Base-by-base conservation (phyloP, 2,329 filamentous ascomycete species). In the Biscogniauxia sp. region DNA sequence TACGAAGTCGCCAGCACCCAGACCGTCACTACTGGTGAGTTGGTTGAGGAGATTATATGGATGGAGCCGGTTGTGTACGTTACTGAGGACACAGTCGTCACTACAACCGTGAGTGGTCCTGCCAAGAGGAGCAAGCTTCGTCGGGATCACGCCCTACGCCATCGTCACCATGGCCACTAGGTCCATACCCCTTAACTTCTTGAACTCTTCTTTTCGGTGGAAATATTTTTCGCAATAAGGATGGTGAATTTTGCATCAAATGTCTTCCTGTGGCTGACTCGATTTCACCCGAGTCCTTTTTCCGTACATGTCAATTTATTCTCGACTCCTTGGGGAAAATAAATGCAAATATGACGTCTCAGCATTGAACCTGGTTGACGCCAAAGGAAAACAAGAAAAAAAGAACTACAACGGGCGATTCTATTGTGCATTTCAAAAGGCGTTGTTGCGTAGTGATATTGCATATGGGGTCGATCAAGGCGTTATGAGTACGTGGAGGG, bases 21-120 rank as follows among this genome's bases (percentile, higher is more conserved):
- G 65, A 86, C 79, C 62, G 63, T 81, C 53, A 87, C 84, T 19
- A 75, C 75, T 8, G 79, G 79, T 56, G 77, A 78, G 52, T 66
- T 79, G 6, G 82, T 88, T 13, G 79, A 78, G 63, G 81, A 87
- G 74, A 79, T 88, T 20, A 72, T 86, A 13, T 85, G 83, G 80
- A 80, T 83, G 56, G 79, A 87, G 73, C 78, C 83, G 53, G 69
- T 80, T 4, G 79, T 86, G 26, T 85, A 80, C 56, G 81, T 85
- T 17, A 85, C 82, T 0, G 73, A 80, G 58, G 71, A 78, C 25
- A 69, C 76, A 15, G 75, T 77, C 23, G 71, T 74, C 20, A 78
- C 78, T 2, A 71, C 76, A 5, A 80, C 80, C 0, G 73, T 78
- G 1, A 70, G 72, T 11, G 71, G 74, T 25, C 70, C 74, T 7